Percentiles rank a stretch among this genome's conserved stretches.
Conservation (phyloP, 1,284 basidiomycete species). For the Ustilago crameri region DNA sequence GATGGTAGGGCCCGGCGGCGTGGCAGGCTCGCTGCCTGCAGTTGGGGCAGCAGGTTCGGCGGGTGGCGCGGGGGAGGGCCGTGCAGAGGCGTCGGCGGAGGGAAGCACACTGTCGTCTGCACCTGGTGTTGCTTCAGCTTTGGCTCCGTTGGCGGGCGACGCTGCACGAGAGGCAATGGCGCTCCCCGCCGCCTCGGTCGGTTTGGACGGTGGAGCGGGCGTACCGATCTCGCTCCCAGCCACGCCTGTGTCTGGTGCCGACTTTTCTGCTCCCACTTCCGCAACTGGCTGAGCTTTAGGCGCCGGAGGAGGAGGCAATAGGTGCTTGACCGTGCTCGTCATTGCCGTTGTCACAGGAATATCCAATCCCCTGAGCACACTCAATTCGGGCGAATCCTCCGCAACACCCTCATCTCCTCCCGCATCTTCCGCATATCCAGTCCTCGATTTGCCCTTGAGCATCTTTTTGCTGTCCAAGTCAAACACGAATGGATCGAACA, state of each 20-base stretch:
- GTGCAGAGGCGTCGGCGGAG: slow-evolving; percentile 33
- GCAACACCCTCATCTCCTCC: slow-evolving; percentile 52
- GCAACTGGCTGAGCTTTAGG: slow-evolving; percentile 18
- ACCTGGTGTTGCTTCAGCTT: slow-evolving; percentile 4
- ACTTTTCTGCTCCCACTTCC: slow-evolving; percentile 14
- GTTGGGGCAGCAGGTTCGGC: neutral
- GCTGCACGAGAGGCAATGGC: slow-evolving; percentile 27
- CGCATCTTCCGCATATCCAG: slow-evolving; percentile 27
- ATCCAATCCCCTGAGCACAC: slow-evolving; percentile 23
- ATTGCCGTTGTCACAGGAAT: slow-evolving; percentile 60
- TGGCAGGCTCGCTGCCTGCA: neutral
- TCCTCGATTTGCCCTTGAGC: slow-evolving; percentile 27
- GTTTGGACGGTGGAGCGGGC: slow-evolving; percentile 20
- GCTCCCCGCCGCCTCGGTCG: slow-evolving; percentile 11
- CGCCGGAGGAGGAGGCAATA: slow-evolving; percentile 44
- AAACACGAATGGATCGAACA: slow-evolving; percentile 91
- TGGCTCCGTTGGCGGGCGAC: slow-evolving; percentile 15
- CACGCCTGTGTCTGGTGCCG: slow-evolving; percentile 26
- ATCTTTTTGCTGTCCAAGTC: slow-evolving; percentile 81
- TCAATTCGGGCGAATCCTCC: slow-evolving; percentile 43
- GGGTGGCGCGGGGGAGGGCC: slow-evolving; percentile 34
- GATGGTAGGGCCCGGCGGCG: slow-evolving; percentile 68
- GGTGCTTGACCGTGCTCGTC: slow-evolving; percentile 48
- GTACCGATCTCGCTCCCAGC: slow-evolving; percentile 32
- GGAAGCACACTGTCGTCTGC: slow-evolving; percentile 21